phyloP scores from a whole-genome alignment of 1,139 yeast species.

The Pichia sp. region DNA sequence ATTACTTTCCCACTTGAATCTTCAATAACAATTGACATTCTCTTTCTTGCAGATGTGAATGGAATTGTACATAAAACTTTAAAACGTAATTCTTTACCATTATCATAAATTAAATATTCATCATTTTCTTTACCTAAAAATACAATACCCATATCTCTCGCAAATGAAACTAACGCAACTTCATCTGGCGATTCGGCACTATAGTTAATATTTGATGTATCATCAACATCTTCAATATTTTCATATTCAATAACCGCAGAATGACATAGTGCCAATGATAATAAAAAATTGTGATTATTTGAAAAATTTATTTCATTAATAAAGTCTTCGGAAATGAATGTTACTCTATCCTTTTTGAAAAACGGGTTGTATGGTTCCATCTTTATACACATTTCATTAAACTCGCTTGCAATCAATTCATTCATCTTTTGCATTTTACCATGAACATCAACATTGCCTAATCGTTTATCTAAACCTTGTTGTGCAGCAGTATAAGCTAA shows the following conservation, averaged over 20 bases:
- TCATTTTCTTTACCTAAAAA: conserved; percentile 43
- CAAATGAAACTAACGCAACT: conserved; percentile 57
- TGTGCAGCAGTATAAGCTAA: conserved; percentile 56
- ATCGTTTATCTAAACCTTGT: conserved; percentile 51
- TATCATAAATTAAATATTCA: conserved; percentile 18
- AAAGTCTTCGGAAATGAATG: conserved; percentile 44
- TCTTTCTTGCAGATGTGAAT: conserved; percentile 50
- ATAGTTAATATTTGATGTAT: conserved; percentile 34
- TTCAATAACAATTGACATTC: conserved; percentile 51
- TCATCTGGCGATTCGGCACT: conserved; percentile 65
- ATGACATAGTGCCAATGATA: conserved; percentile 51
- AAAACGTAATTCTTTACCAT: conserved; percentile 24
- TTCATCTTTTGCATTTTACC: conserved; percentile 39
- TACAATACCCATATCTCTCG: conserved; percentile 48
- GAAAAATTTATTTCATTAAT: conserved; percentile 37
- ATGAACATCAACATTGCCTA: conserved; percentile 46
- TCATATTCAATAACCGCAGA: conserved; percentile 47
- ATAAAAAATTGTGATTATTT: conserved; percentile 45
- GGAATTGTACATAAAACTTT: conserved; percentile 47
- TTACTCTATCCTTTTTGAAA: conserved; percentile 36
- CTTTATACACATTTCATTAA: conserved; percentile 33
- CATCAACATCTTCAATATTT: conserved; percentile 22
- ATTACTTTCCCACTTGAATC: conserved; percentile 35
- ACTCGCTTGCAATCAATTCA: conserved; percentile 36
- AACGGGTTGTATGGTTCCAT: conserved; percentile 25